phyloP scores from a whole-genome alignment of 352 stramenopile species.

The Phytophthora rubi region DNA sequence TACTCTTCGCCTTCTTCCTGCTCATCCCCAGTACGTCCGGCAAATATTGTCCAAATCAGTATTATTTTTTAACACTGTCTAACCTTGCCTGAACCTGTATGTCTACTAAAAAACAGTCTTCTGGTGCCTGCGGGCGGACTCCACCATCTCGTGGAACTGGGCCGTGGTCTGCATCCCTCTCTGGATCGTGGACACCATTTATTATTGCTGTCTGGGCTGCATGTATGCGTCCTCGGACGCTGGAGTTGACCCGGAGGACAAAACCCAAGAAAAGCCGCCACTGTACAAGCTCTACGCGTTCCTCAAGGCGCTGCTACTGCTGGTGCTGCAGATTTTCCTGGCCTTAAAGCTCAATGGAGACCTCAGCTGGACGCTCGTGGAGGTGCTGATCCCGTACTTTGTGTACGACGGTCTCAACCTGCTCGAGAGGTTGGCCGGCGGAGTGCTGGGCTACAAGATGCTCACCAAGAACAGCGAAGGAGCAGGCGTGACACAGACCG shows the following conservation, averaged over 20 bases:
- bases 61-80: slow-evolving; percentile 14
- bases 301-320: slow-evolving; percentile 76
- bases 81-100: slow-evolving; percentile 21
- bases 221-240: slow-evolving; percentile 54
- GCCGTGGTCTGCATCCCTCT: slow-evolving; percentile 81
- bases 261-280: slow-evolving; percentile 46
- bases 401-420: slow-evolving; percentile 79
- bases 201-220: slow-evolving; percentile 82
- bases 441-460: slow-evolving; percentile 68
- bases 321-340: slow-evolving; percentile 85
- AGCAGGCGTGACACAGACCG: slow-evolving; percentile 70
- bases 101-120: slow-evolving; percentile 55
- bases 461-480: slow-evolving; percentile 80
- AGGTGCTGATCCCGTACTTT: slow-evolving; percentile 83
- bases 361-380: slow-evolving; percentile 60
- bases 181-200: slow-evolving; percentile 77
- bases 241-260: slow-evolving; percentile 65
- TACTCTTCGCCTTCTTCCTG: slow-evolving; percentile 87
- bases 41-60: slow-evolving; percentile 15
- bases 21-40: slow-evolving; percentile 80
- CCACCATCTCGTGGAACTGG: slow-evolving; percentile 81
- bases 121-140: slow-evolving; percentile 82
- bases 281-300: slow-evolving; percentile 85
- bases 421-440: slow-evolving; percentile 61
- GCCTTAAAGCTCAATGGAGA: slow-evolving; percentile 83